These are phyloP conservation scores for Priceomyces haplophilus DNA, from an alignment of 805 yeast genomes.

Conservation along the genomic window DNA sequence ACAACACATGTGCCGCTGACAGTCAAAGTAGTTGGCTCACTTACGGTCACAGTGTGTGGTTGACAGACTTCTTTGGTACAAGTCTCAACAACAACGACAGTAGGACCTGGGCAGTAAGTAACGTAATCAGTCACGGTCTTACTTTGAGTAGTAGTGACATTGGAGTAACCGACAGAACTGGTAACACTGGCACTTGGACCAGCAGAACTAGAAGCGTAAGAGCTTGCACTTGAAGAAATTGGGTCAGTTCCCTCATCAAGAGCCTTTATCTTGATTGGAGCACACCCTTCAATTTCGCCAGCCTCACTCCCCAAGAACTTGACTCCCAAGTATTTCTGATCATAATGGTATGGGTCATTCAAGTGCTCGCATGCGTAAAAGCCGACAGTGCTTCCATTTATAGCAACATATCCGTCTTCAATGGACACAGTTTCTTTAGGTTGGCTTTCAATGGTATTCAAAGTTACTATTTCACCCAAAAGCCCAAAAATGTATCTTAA, in stretches of 20 bases:
- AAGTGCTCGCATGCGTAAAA: constrained; percentile 28
- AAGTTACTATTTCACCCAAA: constrained; percentile 11
- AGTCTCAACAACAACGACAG: constrained; percentile 58
- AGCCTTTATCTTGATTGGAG: too few species aligned
- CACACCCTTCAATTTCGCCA: too few species aligned
- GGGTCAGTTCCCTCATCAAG: too few species aligned
- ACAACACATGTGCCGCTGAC: constrained; percentile 79
- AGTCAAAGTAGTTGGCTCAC: constrained; percentile 71
- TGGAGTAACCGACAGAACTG: neutral
- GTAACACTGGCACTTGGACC: too few species aligned
- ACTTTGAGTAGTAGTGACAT: constrained; percentile 26
- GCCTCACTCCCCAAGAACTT: too few species aligned
- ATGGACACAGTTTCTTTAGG: constrained; percentile 6
- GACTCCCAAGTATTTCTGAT: too few species aligned
- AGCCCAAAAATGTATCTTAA: constrained; percentile 7
- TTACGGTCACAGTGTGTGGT: constrained; percentile 56
- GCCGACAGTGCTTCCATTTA: constrained; percentile 14
- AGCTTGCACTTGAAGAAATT: too few species aligned
- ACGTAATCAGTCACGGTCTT: constrained; percentile 45
- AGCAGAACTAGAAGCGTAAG: too few species aligned
- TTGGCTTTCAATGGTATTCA: too few species aligned
- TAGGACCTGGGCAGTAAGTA: constrained; percentile 75
- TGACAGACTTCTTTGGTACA: constrained; percentile 10
- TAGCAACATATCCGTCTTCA: constrained; percentile 13
- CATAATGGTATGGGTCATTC: too few species aligned